Evolutionary conservation across 208 protist genomes (phyloP).

Genomic region (Zelonia costaricensis): DNA sequence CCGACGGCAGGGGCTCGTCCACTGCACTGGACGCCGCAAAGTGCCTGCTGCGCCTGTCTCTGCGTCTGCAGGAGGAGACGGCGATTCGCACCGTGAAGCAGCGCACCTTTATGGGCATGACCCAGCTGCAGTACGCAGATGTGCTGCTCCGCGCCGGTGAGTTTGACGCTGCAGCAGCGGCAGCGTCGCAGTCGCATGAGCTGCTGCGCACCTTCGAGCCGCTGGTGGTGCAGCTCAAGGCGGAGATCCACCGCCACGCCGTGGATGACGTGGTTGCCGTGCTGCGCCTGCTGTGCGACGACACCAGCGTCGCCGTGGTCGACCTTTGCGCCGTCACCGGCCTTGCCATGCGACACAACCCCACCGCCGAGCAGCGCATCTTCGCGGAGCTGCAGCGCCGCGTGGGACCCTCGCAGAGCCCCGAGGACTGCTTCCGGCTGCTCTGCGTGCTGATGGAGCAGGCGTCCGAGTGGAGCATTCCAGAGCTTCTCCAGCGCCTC

Average conservation of each 20-base stretch:
- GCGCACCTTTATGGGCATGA: conserved; percentile 32
- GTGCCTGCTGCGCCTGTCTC: conserved; percentile 29
- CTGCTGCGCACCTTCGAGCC: conserved; percentile 39
- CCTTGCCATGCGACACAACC: conserved; percentile 15
- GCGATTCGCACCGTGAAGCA: conserved; percentile 1
- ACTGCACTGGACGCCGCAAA: conserved; percentile 6
- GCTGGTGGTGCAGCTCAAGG: conserved; percentile 23
- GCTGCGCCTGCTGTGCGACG: not conserved
- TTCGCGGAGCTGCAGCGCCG: conserved; percentile 8
- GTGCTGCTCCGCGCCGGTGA: conserved; percentile 16
- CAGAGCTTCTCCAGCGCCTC: conserved; percentile 13
- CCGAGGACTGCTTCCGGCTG: conserved; percentile 9
- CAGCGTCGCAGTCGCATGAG: conserved; percentile 5
- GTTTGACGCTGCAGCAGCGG: conserved; percentile 10
- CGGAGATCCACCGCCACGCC: conserved; percentile 6
- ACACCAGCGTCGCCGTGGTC: not conserved
- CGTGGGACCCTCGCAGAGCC: not conserved
- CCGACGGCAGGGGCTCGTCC: not conserved
- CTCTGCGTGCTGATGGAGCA: conserved; percentile 19
- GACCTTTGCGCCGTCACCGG: conserved; percentile 29
- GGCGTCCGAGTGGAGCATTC: conserved; percentile 16
- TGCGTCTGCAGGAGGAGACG: conserved; percentile 13
- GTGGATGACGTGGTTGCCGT: conserved; percentile 1
- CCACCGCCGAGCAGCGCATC: conserved; percentile 8
- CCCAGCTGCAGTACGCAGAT: conserved; percentile 29